Base-by-base conservation (phyloP, 306 rosid genomes). In the Cyclanthera cordifolia region DNA sequence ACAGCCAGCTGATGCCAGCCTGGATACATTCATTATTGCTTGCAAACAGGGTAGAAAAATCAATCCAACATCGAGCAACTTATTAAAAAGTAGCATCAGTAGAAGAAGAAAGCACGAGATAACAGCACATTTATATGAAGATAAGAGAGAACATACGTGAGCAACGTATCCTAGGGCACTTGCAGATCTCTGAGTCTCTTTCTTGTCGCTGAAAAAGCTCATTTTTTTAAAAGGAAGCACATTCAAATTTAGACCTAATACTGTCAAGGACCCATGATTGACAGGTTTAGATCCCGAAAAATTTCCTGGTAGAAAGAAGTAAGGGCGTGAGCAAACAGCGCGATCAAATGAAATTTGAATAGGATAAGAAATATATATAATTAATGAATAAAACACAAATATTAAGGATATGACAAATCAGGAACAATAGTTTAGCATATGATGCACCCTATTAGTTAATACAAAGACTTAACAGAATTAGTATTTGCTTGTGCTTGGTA, bases 171-270 rank as follows among this genome's bases (percentile, higher is more conserved):
- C 32, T 4, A 28, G 32, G 32, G 32, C 32, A 28, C 32, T 28
- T 28, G 99, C 89, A 82, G 95, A 86, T 80, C 67, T 86, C 80
- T 88, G 96, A 75, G 86, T 85, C 80, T 87, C 97, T 83, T 88
- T 93, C 83, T 93, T 93, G 77, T 93, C 95, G 14, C 94, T 75
- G 89, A 93, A 93, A 79, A 93, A 80, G 60, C 91, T 80, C 82
- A 86, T 85, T 81, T 76, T 84, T 86, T 86, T 86, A 81, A 88
- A 90, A 63, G 97, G 87, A 79, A 79, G 79, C 91, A 87, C 77
- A 49, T 82, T 88, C 90, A 88, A 79, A 76, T 80, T 96, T 76
- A 87, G 82, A 81, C 97, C 95, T 73, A 82, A 82, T 81, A 93
- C 86, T 69, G 95, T 87, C 86, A 93, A 78, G 23, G 99, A 75